A percentile compares a stretch with the other conserved stretches of the same genome.
phyloP scores from a whole-genome alignment of 2,329 filamentous ascomycete genomes.

The Cercospora canescens region DNA sequence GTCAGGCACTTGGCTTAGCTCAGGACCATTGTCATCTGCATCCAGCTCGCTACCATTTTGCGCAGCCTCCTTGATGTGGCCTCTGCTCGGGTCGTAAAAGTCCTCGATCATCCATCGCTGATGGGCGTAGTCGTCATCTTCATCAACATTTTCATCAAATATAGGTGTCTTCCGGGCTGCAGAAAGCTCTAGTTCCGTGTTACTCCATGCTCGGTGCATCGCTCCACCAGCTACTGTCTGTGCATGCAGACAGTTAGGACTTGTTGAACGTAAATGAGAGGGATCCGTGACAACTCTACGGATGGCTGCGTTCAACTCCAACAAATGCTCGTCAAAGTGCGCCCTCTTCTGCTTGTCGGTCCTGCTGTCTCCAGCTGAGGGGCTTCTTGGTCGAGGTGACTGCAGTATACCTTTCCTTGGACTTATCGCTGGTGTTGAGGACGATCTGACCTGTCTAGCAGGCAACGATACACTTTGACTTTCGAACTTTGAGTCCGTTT shows the following conservation, averaged over 20 bases:
- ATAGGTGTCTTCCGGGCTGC: background rate
- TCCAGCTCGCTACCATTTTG: slow-evolving; percentile 1
- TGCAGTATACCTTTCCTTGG: background rate
- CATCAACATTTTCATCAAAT: background rate
- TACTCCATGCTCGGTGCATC: slow-evolving; percentile 4
- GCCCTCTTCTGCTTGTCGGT: slow-evolving; percentile 15
- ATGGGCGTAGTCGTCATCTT: slow-evolving; percentile 5
- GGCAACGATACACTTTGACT: background rate
- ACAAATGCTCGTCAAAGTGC: slow-evolving; percentile 9
- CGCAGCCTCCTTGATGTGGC: background rate
- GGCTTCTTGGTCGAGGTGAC: background rate
- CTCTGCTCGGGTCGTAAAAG: slow-evolving; percentile 2
- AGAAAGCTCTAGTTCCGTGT: slow-evolving; percentile 9
- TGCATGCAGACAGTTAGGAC: background rate
- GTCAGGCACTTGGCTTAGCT: background rate
- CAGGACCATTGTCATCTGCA: background rate
- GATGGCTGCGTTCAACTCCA: slow-evolving; percentile 4
- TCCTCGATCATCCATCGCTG: slow-evolving; percentile 9
- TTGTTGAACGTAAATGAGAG: background rate
- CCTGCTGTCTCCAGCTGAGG: background rate
- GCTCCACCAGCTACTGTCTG: background rate
- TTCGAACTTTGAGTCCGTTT: background rate
- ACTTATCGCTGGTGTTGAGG: background rate
- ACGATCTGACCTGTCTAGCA: background rate
- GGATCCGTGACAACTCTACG: slow-evolving; percentile 7